Base-by-base conservation (phyloP, 2,329 filamentous ascomycete genomes). In the Rhytidhysteron rufulum region DNA sequence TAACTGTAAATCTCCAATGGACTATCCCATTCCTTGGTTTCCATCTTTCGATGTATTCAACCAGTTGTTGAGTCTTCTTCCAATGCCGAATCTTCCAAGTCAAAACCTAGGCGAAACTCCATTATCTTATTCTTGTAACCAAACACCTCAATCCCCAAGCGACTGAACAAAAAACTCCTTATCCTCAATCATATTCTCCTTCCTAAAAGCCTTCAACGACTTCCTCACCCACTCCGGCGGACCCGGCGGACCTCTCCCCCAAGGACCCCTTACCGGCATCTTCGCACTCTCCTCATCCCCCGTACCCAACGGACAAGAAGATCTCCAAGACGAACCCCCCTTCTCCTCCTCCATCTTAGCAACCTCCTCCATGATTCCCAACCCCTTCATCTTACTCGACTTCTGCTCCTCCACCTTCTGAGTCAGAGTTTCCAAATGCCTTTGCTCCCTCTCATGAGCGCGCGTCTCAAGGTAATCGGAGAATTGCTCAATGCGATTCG, bases 401-500 rank as follows among this genome's bases (percentile, higher is more conserved):
- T 39, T 30, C 18, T 40, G n/a, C 2, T 46, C 34, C 34, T 21
- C 33, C 7, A 35, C 39, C n/a, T 9, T 22, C 7, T 19, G 32
- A 16, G 9, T 21, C 3, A 21, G 31, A 9, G 31, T 30, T 13
- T 34, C 29, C 8, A 30, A 11, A 7, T 27, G 19, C 17, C 22
- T 10, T 19, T 31, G 17, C 21, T 42, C 37, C 2, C 50, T 48
- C 38, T 55, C 54, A 25, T 43, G 39, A 29, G 49, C 15, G n/a
- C 51, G 50, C 19, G 43, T 47, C 37, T 60, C 54, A 8, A 60
- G 40, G 46, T 51, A 60, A 6, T 46, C 45, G 8, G 48, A 45
- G 13, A 57, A 50, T 21, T 53, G 36, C 34, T 61, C 54, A 20
- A 60, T 49, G 27, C 51, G 41, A 15, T 42, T 37, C 1, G 48